phyloP scores from a whole-genome alignment of 2,329 filamentous ascomycete species.

The Pseudogymnoascus verrucosus region DNA sequence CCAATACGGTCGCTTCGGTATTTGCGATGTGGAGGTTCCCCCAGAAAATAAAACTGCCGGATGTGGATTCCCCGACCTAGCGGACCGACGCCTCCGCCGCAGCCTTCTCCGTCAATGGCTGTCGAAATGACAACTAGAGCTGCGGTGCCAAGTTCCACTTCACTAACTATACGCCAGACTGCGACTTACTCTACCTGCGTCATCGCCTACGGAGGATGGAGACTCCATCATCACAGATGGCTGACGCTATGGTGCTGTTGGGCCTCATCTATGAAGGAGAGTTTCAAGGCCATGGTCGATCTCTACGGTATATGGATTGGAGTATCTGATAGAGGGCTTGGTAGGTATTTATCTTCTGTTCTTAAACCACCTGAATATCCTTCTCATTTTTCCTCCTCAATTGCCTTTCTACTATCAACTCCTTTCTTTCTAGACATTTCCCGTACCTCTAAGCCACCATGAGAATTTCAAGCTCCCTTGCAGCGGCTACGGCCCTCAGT shows the following conservation, averaged over 20 bases:
- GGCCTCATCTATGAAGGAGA: background rate
- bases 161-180: background rate
- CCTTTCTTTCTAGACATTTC: background rate
- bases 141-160: background rate
- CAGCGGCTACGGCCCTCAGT: conserved; percentile 24
- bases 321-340: background rate
- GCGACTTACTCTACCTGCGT: background rate
- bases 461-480: conserved; percentile 21
- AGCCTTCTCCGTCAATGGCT: background rate
- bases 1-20: background rate
- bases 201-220: background rate
- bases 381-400: background rate
- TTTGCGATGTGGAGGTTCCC: background rate
- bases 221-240: background rate
- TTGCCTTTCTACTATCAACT: background rate
- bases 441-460: conserved; percentile 1
- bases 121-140: background rate
- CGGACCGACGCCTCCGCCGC: conserved; percentile 3
- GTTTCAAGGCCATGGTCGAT: conserved; percentile 1
- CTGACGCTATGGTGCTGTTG: background rate
- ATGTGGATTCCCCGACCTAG: background rate
- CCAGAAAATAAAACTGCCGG: background rate
- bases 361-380: background rate
- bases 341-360: background rate
- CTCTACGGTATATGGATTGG: conserved; percentile 3